Evolutionary conservation across 2,329 filamentous ascomycete species (phyloP).

Genomic region (Lachnellula hyalina): DNA sequence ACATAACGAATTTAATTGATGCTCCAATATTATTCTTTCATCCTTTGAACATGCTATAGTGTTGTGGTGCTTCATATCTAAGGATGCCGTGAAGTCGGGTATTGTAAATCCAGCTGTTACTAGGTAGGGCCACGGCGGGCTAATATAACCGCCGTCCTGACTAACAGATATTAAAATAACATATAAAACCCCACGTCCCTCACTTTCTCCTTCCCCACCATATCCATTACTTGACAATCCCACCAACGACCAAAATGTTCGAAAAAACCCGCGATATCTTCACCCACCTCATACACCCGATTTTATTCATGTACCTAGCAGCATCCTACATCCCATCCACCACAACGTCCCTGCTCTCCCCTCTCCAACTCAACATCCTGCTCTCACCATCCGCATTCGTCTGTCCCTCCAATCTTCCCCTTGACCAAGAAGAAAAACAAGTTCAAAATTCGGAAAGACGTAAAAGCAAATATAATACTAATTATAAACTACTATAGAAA

Average conservation of each 20-base stretch:
- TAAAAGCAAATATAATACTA: conserved; percentile 34
- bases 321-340: conserved; percentile 47
- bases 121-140: too few species aligned
- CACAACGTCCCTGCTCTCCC: conserved; percentile 38
- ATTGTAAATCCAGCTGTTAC: too few species aligned
- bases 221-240: background rate
- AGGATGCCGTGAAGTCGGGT: too few species aligned
- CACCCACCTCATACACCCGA: conserved; percentile 36
- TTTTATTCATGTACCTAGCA: conserved; percentile 47
- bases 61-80: too few species aligned
- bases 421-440: too few species aligned
- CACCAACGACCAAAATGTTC: background rate
- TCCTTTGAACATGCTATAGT: too few species aligned
- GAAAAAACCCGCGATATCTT: conserved; percentile 9
- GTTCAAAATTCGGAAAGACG: too few species aligned
- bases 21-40: too few species aligned
- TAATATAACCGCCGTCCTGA: too few species aligned
- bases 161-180: too few species aligned
- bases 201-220: background rate
- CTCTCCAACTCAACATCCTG: conserved; percentile 34
- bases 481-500: conserved; percentile 33
- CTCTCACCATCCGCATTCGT: conserved; percentile 34
- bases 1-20: too few species aligned
- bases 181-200: background rate
- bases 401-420: conserved; percentile 14